Base-by-base conservation (phyloP, 2,329 filamentous ascomycete genomes). In the Lomentospora prolificans region DNA sequence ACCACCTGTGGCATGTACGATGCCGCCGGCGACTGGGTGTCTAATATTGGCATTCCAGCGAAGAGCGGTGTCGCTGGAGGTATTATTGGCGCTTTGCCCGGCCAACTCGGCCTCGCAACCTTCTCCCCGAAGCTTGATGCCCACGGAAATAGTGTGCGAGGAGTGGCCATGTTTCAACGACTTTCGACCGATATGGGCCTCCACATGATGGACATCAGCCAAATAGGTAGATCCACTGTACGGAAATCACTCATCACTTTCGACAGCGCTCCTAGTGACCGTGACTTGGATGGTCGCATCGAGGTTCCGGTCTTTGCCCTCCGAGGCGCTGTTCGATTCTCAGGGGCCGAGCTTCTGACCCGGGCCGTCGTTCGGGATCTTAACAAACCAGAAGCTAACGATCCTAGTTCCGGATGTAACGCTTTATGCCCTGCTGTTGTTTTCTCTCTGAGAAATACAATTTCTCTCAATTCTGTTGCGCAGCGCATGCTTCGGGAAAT, bases 1-100 rank as follows among this genome's bases (percentile, higher is more conserved):
- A 71, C 70, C 0, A 72, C 70, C 1, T 72, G 70, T 46, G 69
- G 70, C 28, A 72, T 72, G 69, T 72, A 72, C 59, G 64, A 71
- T 59, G 67, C 68, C n/a, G 69, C 69, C 0, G 69, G 69, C 3
- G 67, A 70, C 51, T 71, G 69, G 69, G 66, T 71, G 1, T 69
- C 68, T 5, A 66, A 64, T 22, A 66, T 71, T 4, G 69, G 69
- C 2, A 70, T 71, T 28, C 69, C 69, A 0, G 69, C 69, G 14
- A 71, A 71, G 62, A 69, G 66, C 50, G 69, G 69, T 28, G 66
- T 68, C 0, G 62, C 66, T 5, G 66, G 66, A 4, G 66, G 66
- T 25, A 68, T 68, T 50, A 66, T 68, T 44, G 66, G 66, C 17
- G 66, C 66, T 0, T 50, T 68, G 54, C 66, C 66, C 0, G 66